Percentiles rank a stretch among this genome's conserved stretches.
Conservation (phyloP, 208 protist species). For the Crithidia bombi region DNA sequence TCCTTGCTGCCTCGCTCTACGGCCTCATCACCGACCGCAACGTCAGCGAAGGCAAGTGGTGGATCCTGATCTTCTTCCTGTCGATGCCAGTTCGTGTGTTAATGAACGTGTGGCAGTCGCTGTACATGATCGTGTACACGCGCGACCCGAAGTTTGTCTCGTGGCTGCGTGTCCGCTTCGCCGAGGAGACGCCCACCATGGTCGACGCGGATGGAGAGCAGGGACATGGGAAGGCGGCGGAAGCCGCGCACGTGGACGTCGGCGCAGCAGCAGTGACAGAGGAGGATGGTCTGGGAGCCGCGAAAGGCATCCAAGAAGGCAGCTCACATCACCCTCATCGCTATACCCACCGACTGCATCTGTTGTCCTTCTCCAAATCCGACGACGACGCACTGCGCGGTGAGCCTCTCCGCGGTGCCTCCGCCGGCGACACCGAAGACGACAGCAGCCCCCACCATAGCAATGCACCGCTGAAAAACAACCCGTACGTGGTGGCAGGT, state of each 20-base stretch:
- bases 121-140: constrained; percentile 89
- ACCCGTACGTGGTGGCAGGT: background rate
- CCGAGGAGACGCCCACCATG: background rate
- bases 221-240: background rate
- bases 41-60: constrained; percentile 58
- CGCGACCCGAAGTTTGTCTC: constrained; percentile 52
- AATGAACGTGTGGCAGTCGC: constrained; percentile 83
- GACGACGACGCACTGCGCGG: background rate
- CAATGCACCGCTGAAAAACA: too few relatives aligned
- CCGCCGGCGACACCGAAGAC: background rate
- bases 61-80: constrained; percentile 81
- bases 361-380: too few relatives aligned
- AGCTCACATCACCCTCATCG: too few relatives aligned
- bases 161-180: constrained; percentile 40
- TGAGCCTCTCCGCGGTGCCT: background rate
- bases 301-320: too few relatives aligned
- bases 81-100: constrained; percentile 74
- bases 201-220: background rate
- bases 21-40: constrained; percentile 45
- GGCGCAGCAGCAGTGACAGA: too few relatives aligned
- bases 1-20: constrained; percentile 64
- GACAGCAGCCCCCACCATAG: too few relatives aligned
- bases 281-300: too few relatives aligned
- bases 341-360: too few relatives aligned
- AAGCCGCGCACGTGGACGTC: too few relatives aligned